Conservation (phyloP, 306 rosid genomes). For the Gastrolobium bilobum region DNA sequence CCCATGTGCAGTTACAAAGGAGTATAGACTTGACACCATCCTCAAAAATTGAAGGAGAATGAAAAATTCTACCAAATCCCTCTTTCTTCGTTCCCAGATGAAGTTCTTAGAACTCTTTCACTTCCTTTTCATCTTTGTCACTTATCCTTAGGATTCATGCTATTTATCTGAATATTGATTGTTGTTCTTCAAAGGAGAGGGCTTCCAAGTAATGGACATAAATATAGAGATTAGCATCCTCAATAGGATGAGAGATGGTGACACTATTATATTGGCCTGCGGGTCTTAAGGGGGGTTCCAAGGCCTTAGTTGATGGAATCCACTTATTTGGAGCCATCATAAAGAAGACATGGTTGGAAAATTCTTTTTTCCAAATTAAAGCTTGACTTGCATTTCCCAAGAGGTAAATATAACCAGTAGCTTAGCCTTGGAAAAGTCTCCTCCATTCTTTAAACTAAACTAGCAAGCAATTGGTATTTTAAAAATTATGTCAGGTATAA, state of each 20-base stretch:
- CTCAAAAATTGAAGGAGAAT: slow-evolving; percentile 44
- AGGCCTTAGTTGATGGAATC: too few species aligned
- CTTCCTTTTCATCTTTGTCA: neutral
- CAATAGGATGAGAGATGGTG: slow-evolving; percentile 35
- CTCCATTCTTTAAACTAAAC: too few species aligned
- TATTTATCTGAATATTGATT: slow-evolving; percentile 48
- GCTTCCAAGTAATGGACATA: neutral
- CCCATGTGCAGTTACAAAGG: slow-evolving; percentile 49
- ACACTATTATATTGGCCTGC: slow-evolving; percentile 26
- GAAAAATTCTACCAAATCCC: slow-evolving; percentile 41
- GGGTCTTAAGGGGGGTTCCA: slow-evolving; percentile 57
- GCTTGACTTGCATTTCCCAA: too few species aligned
- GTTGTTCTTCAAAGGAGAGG: slow-evolving; percentile 11
- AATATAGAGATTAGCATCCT: slow-evolving; percentile 10
- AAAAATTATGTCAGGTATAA: too few species aligned
- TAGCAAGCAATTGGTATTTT: too few species aligned
- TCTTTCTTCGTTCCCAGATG: slow-evolving; percentile 12
- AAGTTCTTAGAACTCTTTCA: slow-evolving; percentile 27
- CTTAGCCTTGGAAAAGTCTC: too few species aligned
- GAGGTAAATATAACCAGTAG: too few species aligned
- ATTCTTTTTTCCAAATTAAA: too few species aligned
- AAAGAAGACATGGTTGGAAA: too few species aligned
- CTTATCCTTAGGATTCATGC: slow-evolving; percentile 48
- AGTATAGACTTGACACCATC: slow-evolving; percentile 56
- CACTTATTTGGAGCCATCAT: too few species aligned